A percentile compares a stretch with the other conserved stretches of the same genome.
Conservation (phyloP, 768 basidiomycete species). For the Psilocybe sp. region DNA sequence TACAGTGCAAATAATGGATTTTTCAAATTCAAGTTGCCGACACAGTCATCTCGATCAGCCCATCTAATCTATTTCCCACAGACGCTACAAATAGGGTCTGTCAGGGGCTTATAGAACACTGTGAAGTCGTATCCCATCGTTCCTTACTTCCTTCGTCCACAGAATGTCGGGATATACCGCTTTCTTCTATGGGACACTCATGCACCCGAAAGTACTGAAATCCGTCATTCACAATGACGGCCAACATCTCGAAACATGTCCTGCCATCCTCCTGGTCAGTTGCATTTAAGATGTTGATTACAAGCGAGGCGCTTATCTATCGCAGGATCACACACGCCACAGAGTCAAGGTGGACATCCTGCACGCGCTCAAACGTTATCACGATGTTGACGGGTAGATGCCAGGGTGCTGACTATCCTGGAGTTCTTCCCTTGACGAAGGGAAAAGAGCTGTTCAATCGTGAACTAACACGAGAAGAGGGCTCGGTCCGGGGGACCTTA, state of each 20-base stretch:
- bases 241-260: constrained; percentile 58
- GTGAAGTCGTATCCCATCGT: not conserved
- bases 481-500: constrained; percentile 73
- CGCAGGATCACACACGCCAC: constrained; percentile 78
- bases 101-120: too few species aligned
- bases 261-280: constrained; percentile 72
- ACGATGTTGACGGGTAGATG: not conserved
- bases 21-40: not conserved
- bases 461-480: constrained; percentile 58
- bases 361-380: not conserved
- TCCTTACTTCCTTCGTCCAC: not conserved
- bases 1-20: not conserved
- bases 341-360: constrained; percentile 53
- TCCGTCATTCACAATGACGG: constrained; percentile 74
- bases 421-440: constrained; percentile 59
- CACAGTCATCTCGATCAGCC: too few species aligned
- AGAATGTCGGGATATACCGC: constrained; percentile 28
- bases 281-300: not conserved
- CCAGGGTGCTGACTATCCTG: constrained; percentile 80
- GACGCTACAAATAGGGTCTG: too few species aligned
- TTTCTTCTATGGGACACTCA: constrained; percentile 90
- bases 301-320: not conserved
- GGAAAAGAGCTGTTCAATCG: constrained; percentile 45
- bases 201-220: constrained; percentile 81
- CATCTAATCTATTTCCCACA: too few species aligned